Conservation (phyloP, 805 yeast genomes). For the Wickerhamiella nectarea region DNA sequence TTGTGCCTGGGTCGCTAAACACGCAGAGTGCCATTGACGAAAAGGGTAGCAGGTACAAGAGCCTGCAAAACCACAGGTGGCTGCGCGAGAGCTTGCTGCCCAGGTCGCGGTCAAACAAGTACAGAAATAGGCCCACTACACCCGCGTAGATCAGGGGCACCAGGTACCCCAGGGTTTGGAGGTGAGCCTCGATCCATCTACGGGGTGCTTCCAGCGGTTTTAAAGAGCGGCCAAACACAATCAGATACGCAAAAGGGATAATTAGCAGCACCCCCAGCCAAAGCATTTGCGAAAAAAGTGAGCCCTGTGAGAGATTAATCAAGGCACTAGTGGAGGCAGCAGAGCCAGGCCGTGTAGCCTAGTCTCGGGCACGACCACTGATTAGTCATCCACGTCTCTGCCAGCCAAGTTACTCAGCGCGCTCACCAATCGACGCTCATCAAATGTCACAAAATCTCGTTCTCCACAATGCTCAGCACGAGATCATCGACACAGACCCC, state of each 20-base stretch:
- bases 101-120: constrained; percentile 14
- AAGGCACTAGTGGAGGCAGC: no score
- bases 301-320: no score
- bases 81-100: not conserved
- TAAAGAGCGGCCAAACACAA: constrained; percentile 5
- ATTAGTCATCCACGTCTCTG: no score
- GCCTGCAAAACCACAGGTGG: constrained; percentile 14
- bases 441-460: constrained; percentile 18
- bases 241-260: not conserved
- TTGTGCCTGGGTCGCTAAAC: constrained; percentile 29
- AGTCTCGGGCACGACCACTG: no score
- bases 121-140: constrained; percentile 15
- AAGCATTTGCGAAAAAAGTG: not conserved
- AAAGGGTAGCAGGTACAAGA: constrained; percentile 16
- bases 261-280: not conserved
- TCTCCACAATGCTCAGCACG: constrained; percentile 21
- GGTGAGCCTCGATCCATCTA: not conserved
- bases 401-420: not conserved
- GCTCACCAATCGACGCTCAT: constrained; percentile 4
- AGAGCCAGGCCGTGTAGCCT: no score
- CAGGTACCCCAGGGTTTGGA: constrained; percentile 12
- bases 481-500: constrained; percentile 68
- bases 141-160: constrained; percentile 17
- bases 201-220: not conserved
- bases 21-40: constrained; percentile 20